Evolutionary conservation across 2,329 filamentous ascomycete genomes (phyloP).

Genomic region (Colletotrichum sp.): DNA sequence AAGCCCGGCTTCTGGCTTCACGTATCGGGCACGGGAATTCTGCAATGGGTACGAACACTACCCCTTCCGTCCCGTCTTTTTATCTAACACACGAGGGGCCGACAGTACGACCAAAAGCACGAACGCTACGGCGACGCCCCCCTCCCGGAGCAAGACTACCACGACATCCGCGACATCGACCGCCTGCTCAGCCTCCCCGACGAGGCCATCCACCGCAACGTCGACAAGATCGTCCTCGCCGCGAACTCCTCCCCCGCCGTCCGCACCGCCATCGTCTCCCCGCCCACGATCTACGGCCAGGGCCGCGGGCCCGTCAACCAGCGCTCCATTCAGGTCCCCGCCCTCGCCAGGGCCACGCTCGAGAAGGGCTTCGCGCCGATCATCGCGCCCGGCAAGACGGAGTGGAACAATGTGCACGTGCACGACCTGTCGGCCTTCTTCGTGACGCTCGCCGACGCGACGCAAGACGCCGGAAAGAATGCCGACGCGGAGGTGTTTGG

Average conservation of each 20-base stretch:
- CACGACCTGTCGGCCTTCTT: conserved; percentile 51
- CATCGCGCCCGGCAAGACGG: conserved; percentile 46
- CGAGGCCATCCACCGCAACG: conserved; percentile 64
- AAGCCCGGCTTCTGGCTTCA: conserved; percentile 57
- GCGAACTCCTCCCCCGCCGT: conserved; percentile 40
- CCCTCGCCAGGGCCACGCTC: conserved; percentile 45
- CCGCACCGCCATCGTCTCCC: conserved; percentile 51
- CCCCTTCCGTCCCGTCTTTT: too few relatives aligned
- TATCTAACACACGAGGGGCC: background rate
- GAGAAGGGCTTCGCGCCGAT: conserved; percentile 48
- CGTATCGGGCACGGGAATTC: conserved; percentile 53
- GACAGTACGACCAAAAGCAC: conserved; percentile 42
- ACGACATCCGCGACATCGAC: conserved; percentile 63
- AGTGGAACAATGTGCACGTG: conserved; percentile 61
- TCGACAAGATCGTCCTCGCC: conserved; percentile 70
- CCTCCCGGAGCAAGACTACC: conserved; percentile 52
- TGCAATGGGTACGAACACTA: conserved; percentile 37
- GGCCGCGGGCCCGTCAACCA: conserved; percentile 55
- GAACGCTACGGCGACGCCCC: conserved; percentile 49
- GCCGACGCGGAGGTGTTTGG: conserved; percentile 69
- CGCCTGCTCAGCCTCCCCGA: conserved; percentile 62
- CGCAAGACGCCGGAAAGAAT: conserved; percentile 59
- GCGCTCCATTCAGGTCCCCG: conserved; percentile 54
- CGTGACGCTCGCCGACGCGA: conserved; percentile 49
- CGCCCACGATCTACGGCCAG: conserved; percentile 56